These are phyloP conservation scores for Hygrocybe punicea DNA, from an alignment of 768 basidiomycete genomes.

Conservation along the genomic window DNA sequence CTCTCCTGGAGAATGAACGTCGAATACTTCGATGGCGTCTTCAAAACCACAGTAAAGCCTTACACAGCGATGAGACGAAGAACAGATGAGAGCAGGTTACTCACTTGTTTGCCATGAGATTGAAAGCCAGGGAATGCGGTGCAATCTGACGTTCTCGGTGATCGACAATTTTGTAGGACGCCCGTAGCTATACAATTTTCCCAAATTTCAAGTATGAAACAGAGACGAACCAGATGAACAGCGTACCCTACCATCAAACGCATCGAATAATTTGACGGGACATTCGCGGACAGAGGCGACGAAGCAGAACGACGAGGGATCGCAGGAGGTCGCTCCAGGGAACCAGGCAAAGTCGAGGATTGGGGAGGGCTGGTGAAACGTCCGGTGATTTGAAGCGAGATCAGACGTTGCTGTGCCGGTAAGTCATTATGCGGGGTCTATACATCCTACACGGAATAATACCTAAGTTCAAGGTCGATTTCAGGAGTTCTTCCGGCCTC, in stretches of 20 bases:
- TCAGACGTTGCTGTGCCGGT: neutral
- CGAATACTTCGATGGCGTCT: slow-evolving; percentile 44
- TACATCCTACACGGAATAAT: neutral
- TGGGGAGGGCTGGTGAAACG: slow-evolving; percentile 52
- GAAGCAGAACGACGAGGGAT: slow-evolving; percentile 75
- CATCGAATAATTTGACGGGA: slow-evolving; percentile 85
- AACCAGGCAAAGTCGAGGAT: slow-evolving; percentile 85
- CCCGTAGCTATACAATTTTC: slow-evolving; percentile 61
- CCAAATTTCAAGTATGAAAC: neutral
- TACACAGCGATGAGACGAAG: slow-evolving; percentile 2
- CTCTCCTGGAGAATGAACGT: slow-evolving; percentile 67
- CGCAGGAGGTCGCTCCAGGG: slow-evolving; percentile 59
- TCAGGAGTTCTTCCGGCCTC: neutral
- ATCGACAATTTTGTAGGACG: slow-evolving; percentile 89
- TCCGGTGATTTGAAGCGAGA: neutral
- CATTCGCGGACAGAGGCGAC: slow-evolving; percentile 78
- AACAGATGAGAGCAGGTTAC: slow-evolving; percentile 12
- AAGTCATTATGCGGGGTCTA: neutral
- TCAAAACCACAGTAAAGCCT: slow-evolving; percentile 68
- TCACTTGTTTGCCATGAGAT: slow-evolving; percentile 62
- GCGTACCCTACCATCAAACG: slow-evolving; percentile 66
- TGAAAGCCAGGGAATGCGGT: slow-evolving; percentile 81
- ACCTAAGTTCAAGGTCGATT: neutral
- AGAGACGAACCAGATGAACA: neutral
- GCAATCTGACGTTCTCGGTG: slow-evolving; percentile 90